These are phyloP conservation scores for Coemansia reversa DNA, from an alignment of 192 early-diverging fungal genomes.

Conservation along the genomic window DNA sequence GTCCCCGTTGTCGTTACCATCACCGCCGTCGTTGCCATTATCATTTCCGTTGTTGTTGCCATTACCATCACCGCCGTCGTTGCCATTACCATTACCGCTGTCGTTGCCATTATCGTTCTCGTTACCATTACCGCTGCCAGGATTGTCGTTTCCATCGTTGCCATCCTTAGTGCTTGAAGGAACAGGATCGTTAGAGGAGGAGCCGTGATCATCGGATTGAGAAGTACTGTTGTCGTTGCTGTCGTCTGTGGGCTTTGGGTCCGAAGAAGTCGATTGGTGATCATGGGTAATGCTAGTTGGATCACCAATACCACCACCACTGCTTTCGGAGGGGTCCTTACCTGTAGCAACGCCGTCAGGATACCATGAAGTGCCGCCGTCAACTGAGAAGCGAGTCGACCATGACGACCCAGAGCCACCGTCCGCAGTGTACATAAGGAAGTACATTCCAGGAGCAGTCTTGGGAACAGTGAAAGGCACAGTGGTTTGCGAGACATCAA, in stretches of 20 bases:
- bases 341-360: conserved; percentile 50
- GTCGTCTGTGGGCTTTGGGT: background rate
- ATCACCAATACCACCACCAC: conserved; percentile 18
- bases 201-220: background rate
- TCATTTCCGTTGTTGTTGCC: too few species aligned
- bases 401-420: conserved; percentile 48
- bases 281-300: conserved; percentile 8
- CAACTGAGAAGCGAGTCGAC: conserved; percentile 53
- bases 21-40: background rate
- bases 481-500: conserved; percentile 29
- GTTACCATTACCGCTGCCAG: background rate
- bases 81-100: background rate
- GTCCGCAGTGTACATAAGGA: conserved; percentile 50
- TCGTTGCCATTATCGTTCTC: background rate
- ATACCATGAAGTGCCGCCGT: conserved; percentile 49
- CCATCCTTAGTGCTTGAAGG: conserved; percentile 6
- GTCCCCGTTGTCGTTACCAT: background rate
- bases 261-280: background rate
- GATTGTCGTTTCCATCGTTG: conserved; percentile 3
- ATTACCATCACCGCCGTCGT: too few species aligned
- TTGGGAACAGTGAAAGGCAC: conserved; percentile 46
- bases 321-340: conserved; percentile 26
- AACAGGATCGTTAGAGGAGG: background rate
- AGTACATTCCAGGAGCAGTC: conserved; percentile 53
- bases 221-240: background rate